Evolutionary conservation across 345 rosid species (phyloP).

Genomic region (Citrus unshiu): DNA sequence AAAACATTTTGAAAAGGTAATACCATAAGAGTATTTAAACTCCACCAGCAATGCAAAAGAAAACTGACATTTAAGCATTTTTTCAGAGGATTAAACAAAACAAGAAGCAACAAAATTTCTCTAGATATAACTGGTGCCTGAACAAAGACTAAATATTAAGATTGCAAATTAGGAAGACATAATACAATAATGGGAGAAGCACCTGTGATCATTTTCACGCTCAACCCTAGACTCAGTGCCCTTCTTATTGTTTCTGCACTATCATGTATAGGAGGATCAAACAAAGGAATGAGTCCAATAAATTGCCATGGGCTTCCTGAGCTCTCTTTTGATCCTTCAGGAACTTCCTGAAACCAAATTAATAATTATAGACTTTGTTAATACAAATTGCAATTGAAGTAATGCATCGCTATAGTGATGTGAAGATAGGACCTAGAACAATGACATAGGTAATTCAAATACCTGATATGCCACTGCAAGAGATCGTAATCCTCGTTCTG

Average conservation of each 20-base stretch:
- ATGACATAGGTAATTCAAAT: background rate
- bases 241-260: conserved; percentile 57
- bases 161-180: background rate
- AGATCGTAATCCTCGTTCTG: conserved; percentile 56
- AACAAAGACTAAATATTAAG: background rate
- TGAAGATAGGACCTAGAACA: background rate
- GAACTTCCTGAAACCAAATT: conserved; percentile 47
- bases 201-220: conserved; percentile 68
- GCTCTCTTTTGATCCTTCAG: conserved; percentile 57
- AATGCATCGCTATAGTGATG: background rate
- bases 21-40: background rate
- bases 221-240: conserved; percentile 61
- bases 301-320: conserved; percentile 64
- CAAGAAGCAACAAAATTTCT: background rate
- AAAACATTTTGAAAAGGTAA: background rate
- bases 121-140: background rate
- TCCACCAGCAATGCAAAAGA: too few species aligned
- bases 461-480: conserved; percentile 70
- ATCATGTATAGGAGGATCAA: conserved; percentile 66
- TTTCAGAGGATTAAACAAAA: background rate
- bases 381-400: background rate
- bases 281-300: conserved; percentile 52
- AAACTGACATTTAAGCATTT: background rate
- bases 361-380: background rate
- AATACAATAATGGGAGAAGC: background rate